A percentile compares a stretch with the other conserved stretches of the same genome.
Conservation (phyloP, 192 early-diverging fungal genomes). For the Linnemannia hyalina region DNA sequence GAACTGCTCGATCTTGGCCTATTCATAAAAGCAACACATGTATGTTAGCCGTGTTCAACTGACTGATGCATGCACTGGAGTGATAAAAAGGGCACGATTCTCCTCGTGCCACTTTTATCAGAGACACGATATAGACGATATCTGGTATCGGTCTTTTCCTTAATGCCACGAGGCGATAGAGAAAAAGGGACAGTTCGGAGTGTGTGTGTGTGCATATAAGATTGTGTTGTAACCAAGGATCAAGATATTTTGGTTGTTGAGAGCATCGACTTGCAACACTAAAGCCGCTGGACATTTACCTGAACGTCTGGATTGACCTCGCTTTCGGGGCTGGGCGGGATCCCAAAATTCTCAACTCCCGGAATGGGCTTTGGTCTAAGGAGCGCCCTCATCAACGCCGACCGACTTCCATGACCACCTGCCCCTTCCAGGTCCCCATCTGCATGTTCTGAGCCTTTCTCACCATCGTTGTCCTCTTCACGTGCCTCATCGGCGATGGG, state of each 20-base stretch:
- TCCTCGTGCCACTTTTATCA: background rate
- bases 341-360: slow-evolving; percentile 68
- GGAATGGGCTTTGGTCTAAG: slow-evolving; percentile 63
- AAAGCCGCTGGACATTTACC: slow-evolving; percentile 47
- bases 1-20: slow-evolving; percentile 86
- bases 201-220: background rate
- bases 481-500: slow-evolving; percentile 18
- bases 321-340: slow-evolving; percentile 65
- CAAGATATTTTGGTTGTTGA: background rate
- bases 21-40: background rate
- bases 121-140: background rate
- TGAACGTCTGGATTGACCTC: slow-evolving; percentile 74
- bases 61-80: background rate
- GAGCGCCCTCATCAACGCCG: slow-evolving; percentile 42
- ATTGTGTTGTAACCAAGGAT: background rate
- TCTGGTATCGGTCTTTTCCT: background rate
- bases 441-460: background rate
- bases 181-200: background rate
- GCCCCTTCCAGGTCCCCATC: background rate
- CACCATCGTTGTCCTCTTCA: background rate
- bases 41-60: background rate
- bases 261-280: background rate
- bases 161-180: slow-evolving; percentile 1
- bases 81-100: background rate
- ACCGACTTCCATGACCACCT: background rate